Conservation (phyloP, 2,329 filamentous ascomycete species). For the Cladophialophora yegresii region DNA sequence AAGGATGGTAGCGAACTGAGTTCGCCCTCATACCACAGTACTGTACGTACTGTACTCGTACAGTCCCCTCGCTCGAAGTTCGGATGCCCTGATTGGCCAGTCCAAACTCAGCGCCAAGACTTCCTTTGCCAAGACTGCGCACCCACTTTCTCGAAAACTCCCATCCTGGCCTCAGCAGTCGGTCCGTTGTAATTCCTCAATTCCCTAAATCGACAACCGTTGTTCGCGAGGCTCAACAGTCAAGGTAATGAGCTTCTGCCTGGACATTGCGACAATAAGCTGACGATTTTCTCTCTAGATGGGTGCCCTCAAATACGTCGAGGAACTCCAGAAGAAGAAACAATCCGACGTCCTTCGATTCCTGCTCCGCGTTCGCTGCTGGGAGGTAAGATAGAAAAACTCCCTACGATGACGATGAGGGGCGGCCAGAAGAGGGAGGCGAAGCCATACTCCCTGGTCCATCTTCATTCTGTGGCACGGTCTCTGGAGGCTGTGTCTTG, state of each 20-base stretch:
- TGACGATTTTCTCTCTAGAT: slow-evolving; percentile 58
- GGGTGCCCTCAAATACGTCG: slow-evolving; percentile 99
- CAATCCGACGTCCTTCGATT: slow-evolving; percentile 99
- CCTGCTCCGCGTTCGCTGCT: slow-evolving; percentile 99
- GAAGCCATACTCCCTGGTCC: not conserved
- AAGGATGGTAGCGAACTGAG: not conserved
- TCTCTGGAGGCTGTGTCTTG: slow-evolving; percentile 55
- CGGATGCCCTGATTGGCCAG: slow-evolving; percentile 8
- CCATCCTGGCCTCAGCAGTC: slow-evolving; percentile 2
- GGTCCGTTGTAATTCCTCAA: not conserved
- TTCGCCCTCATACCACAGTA: not conserved
- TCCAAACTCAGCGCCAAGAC: slow-evolving; percentile 22
- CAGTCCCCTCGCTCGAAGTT: not conserved
- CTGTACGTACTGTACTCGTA: no score
- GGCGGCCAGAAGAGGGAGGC: not conserved
- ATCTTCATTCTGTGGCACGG: slow-evolving; percentile 34
- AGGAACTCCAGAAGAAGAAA: slow-evolving; percentile 99
- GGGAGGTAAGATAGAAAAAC: slow-evolving; percentile 71
- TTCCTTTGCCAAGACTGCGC: slow-evolving; percentile 31
- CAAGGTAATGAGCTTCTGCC: slow-evolving; percentile 23
- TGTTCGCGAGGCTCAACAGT: slow-evolving; percentile 30
- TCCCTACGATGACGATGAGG: slow-evolving; percentile 34
- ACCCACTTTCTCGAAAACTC: slow-evolving; percentile 23
- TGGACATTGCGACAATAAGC: not conserved
- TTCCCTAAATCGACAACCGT: slow-evolving; percentile 2